Evolutionary conservation across 1,284 basidiomycete species (phyloP).

Genomic region (Ceratobasidium papillatum): DNA sequence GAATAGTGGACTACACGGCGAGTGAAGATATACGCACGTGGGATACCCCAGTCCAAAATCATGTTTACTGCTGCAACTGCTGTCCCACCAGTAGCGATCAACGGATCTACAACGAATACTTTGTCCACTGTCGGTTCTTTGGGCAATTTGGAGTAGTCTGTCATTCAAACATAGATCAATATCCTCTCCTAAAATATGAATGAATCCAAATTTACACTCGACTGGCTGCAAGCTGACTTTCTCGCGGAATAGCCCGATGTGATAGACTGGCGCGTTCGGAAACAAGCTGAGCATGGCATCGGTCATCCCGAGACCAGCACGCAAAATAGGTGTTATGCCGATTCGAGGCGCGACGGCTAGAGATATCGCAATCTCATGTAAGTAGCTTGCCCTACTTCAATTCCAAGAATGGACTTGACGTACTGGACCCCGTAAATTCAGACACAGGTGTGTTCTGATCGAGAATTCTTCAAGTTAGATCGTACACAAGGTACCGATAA

Average conservation of each 20-base stretch:
- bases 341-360: conserved; percentile 74
- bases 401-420: not conserved
- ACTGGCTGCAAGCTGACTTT: conserved; percentile 91
- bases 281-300: conserved; percentile 84
- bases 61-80: conserved; percentile 85
- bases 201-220: conserved; percentile 66
- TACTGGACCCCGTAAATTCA: conserved; percentile 63
- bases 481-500: not conserved
- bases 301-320: conserved; percentile 94
- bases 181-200: not conserved
- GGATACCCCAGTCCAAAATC: conserved; percentile 87
- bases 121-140: conserved; percentile 77
- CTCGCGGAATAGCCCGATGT: conserved; percentile 90
- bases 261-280: conserved; percentile 88
- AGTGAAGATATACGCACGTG: conserved; percentile 57
- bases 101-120: conserved; percentile 87
- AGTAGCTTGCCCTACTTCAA: not conserved
- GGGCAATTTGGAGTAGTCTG: conserved; percentile 94
- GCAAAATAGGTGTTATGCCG: conserved; percentile 88
- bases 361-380: not conserved
- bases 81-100: conserved; percentile 96
- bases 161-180: not conserved
- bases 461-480: not conserved
- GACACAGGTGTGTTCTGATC: conserved; percentile 66
- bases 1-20: conserved; percentile 18